A percentile compares a stretch with the other conserved stretches of the same genome.
phyloP scores from a whole-genome alignment of 192 early-diverging fungal species.

The Paraglomus occultum region DNA sequence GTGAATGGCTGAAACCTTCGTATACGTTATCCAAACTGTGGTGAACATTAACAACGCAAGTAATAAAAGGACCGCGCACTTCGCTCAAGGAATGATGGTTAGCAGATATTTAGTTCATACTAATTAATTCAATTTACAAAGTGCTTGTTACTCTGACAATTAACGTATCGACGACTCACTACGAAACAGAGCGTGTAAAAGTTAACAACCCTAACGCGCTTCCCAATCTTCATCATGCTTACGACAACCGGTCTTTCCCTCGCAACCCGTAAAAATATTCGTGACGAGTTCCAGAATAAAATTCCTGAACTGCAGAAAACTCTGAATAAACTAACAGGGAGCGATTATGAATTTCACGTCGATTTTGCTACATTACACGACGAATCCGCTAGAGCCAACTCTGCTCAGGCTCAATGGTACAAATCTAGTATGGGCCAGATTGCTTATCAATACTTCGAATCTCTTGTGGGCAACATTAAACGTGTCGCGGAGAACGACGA shows the following conservation, averaged over 20 bases:
- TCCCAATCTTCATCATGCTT: neutral
- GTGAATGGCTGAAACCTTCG: too few species aligned
- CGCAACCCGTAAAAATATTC: constrained; percentile 16
- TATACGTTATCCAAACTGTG: too few species aligned
- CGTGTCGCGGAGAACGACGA: constrained; percentile 8
- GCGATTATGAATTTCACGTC: constrained; percentile 19
- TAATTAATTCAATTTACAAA: too few species aligned
- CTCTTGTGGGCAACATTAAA: constrained; percentile 4
- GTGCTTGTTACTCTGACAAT: too few species aligned
- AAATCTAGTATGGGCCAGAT: constrained; percentile 3
- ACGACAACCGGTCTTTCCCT: constrained; percentile 16
- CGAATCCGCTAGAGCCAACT: constrained; percentile 2
- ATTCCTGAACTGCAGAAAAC: constrained; percentile 10
- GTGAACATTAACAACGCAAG: too few species aligned
- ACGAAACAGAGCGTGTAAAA: too few species aligned
- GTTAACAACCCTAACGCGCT: too few species aligned
- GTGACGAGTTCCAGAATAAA: constrained; percentile 22
- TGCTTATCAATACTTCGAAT: constrained; percentile 22
- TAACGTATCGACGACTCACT: too few species aligned
- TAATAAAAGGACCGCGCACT: too few species aligned
- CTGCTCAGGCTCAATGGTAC: neutral
- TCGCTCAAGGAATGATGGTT: too few species aligned
- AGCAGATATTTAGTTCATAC: too few species aligned
- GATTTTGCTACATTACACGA: constrained; percentile 7
- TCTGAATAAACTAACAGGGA: constrained; percentile 6